Percentiles rank a stretch among this genome's conserved stretches.
These are phyloP conservation scores for Geranomyces michiganensis DNA, from an alignment of 192 early-diverging fungal genomes.

Conservation along the genomic window DNA sequence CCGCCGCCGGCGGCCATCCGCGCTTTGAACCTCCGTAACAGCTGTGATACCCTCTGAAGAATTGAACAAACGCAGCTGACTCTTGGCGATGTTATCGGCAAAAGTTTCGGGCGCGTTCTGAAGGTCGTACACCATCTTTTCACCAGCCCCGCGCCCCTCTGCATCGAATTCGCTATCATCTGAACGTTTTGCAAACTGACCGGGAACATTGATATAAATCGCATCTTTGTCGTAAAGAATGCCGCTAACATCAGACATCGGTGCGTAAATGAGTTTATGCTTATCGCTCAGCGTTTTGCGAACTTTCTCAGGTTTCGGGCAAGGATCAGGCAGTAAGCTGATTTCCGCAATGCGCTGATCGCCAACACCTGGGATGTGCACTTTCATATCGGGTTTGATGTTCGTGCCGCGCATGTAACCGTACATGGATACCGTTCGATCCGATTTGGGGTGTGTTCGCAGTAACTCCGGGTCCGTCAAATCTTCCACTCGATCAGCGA, in stretches of 20 bases:
- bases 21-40: constrained; percentile 41
- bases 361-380: constrained; percentile 96
- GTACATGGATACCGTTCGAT: constrained; percentile 92
- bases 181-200: constrained; percentile 70
- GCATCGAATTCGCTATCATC: constrained; percentile 47
- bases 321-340: constrained; percentile 85
- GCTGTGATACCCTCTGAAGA: constrained; percentile 51
- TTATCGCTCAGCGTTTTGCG: constrained; percentile 88
- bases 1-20: constrained; percentile 13
- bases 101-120: constrained; percentile 82
- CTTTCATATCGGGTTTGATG: constrained; percentile 80
- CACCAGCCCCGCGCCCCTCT: constrained; percentile 70
- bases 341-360: constrained; percentile 81
- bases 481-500: constrained; percentile 97
- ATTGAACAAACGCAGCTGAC: constrained; percentile 71
- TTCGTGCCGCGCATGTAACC: constrained; percentile 96
- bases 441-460: constrained; percentile 77
- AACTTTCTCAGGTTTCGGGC: constrained; percentile 94
- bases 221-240: constrained; percentile 99
- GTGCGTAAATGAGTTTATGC: constrained; percentile 95
- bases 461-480: constrained; percentile 90
- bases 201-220: constrained; percentile 96
- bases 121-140: constrained; percentile 89
- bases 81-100: constrained; percentile 67
- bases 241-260: constrained; percentile 97